These are phyloP conservation scores for Rhizopogon vesiculosus DNA, from an alignment of 768 basidiomycete species.

Conservation along the genomic window DNA sequence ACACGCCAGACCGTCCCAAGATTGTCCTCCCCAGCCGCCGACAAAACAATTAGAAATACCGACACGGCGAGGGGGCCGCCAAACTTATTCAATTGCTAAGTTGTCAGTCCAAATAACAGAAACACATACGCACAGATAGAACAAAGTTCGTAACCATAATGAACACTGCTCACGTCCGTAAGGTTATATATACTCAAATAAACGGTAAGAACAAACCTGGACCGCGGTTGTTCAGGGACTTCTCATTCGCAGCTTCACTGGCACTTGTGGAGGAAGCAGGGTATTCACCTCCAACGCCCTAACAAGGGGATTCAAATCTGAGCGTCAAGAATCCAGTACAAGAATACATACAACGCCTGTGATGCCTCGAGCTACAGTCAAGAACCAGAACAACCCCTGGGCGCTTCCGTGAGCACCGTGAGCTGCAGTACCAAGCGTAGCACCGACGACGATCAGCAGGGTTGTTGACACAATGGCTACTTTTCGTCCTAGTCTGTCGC, in stretches of 20 bases:
- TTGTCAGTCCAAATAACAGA: neutral
- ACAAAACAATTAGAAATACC: conserved; percentile 64
- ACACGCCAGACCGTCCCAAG: conserved; percentile 65
- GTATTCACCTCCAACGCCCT: conserved; percentile 78
- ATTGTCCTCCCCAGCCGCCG: conserved; percentile 59
- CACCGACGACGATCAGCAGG: conserved; percentile 62
- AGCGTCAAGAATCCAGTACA: neutral
- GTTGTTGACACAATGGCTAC: conserved; percentile 70
- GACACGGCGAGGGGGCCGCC: conserved; percentile 64
- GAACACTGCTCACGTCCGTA: conserved; percentile 40
- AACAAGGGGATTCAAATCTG: neutral
- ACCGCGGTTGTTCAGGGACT: conserved; percentile 53
- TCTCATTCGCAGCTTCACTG: conserved; percentile 71
- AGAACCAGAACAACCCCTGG: conserved; percentile 66
- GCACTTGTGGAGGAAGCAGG: conserved; percentile 68
- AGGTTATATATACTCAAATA: neutral
- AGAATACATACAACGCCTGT: conserved; percentile 51
- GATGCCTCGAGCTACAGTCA: conserved; percentile 67
- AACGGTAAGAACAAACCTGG: conserved; percentile 36
- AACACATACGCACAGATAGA: conserved; percentile 41
- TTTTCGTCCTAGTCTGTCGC: conserved; percentile 72
- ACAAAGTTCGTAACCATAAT: conserved; percentile 76
- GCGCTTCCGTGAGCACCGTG: conserved; percentile 54
- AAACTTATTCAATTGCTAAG: conserved; percentile 34
- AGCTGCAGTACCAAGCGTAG: conserved; percentile 63